Evolutionary conservation across 2,329 filamentous ascomycete genomes (phyloP).

Genomic region (Hymenoscyphus fructigenus): DNA sequence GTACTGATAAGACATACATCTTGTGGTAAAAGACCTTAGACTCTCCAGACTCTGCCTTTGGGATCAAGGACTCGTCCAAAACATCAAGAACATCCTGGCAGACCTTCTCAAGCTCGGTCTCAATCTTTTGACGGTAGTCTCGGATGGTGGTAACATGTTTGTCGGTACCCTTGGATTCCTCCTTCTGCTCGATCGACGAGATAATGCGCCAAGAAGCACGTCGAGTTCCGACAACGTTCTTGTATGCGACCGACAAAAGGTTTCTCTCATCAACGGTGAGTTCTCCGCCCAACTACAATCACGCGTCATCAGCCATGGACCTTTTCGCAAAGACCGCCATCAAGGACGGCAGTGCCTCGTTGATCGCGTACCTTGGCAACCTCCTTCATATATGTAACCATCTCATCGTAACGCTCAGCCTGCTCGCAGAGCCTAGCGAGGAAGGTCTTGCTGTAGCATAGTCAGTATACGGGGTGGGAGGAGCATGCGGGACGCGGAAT

Average conservation of each 20-base stretch:
- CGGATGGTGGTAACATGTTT: conserved; percentile 93
- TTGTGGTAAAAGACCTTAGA: conserved; percentile 99
- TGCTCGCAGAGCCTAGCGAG: conserved; percentile 99
- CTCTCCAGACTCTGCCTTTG: conserved; percentile 93
- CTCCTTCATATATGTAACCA: conserved; percentile 99
- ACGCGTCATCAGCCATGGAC: conserved; percentile 28
- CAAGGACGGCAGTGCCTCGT: conserved; percentile 28
- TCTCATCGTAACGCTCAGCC: conserved; percentile 99
- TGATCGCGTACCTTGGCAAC: conserved; percentile 74
- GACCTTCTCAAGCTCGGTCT: conserved; percentile 94
- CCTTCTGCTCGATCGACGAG: conserved; percentile 99
- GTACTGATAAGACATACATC: conserved; percentile 67
- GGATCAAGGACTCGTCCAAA: conserved; percentile 88
- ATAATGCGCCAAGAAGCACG: conserved; percentile 99
- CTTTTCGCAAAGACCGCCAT: conserved; percentile 12
- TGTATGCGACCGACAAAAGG: conserved; percentile 98
- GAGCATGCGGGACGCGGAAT: conserved; percentile 9
- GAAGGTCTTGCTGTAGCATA: conserved; percentile 85
- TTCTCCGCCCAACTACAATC: conserved; percentile 61
- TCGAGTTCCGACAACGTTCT: conserved; percentile 98
- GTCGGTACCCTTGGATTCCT: conserved; percentile 96
- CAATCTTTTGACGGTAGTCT: conserved; percentile 98
- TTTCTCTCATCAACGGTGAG: conserved; percentile 97
- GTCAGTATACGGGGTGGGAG: conserved; percentile 26
- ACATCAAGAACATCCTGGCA: conserved; percentile 98